These are phyloP conservation scores for Trypanosoma mega DNA, from an alignment of 208 protist genomes.

Conservation along the genomic window DNA sequence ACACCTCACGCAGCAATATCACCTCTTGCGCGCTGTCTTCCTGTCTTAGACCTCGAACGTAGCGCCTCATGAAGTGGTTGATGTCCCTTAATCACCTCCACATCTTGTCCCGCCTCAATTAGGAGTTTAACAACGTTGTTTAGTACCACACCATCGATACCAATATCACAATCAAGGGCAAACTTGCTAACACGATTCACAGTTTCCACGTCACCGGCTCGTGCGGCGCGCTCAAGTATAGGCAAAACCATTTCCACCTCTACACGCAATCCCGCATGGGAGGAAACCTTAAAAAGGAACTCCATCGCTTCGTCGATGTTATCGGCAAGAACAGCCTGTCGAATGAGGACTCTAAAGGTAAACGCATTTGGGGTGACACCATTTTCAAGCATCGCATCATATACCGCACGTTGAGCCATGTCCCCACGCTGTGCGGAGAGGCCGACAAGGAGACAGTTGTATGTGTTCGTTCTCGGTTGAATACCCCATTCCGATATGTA, in stretches of 20 bases:
- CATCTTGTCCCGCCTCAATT: constrained; percentile 63
- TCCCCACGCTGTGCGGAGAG: constrained; percentile 32
- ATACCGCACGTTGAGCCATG: constrained; percentile 61
- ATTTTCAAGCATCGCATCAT: constrained; percentile 52
- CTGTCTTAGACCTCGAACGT: constrained; percentile 72
- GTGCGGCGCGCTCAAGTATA: constrained; percentile 75
- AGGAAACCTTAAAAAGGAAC: constrained; percentile 67
- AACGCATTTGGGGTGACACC: constrained; percentile 66
- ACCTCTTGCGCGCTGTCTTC: constrained; percentile 61
- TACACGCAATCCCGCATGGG: constrained; percentile 60
- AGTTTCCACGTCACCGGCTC: constrained; percentile 74
- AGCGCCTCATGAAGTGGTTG: constrained; percentile 80
- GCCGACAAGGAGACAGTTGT: constrained; percentile 69
- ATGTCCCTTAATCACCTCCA: constrained; percentile 71
- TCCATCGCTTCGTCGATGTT: constrained; percentile 79
- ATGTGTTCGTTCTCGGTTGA: constrained; percentile 66
- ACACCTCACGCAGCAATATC: constrained; percentile 33
- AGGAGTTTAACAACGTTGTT: constrained; percentile 62
- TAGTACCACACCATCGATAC: constrained; percentile 74
- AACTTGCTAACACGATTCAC: constrained; percentile 74
- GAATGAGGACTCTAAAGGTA: constrained; percentile 83
- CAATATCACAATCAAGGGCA: constrained; percentile 80
- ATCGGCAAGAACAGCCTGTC: constrained; percentile 65
- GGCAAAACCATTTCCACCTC: constrained; percentile 90
- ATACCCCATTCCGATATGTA: constrained; percentile 66